Percentiles rank a stretch among this genome's conserved stretches.
Evolutionary conservation across 176 grass and related monocot genomes (phyloP).

Genomic region (Cenchrus purpureus): DNA sequence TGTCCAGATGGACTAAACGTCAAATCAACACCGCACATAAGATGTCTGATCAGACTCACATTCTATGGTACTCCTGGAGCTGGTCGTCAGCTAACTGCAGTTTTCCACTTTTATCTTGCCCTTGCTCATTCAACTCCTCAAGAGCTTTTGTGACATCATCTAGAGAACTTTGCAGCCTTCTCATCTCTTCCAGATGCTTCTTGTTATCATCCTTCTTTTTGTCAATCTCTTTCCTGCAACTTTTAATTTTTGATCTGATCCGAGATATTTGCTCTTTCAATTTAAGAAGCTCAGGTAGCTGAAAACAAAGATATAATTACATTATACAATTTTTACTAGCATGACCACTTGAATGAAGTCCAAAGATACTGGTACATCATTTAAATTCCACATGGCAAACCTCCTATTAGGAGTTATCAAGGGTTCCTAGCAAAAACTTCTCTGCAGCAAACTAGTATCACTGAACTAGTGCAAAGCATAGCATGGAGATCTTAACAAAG

Average conservation of each 20-base stretch:
- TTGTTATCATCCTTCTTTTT: conserved; percentile 94
- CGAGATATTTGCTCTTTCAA: conserved; percentile 93
- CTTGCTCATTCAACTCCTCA: conserved; percentile 69
- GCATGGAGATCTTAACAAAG: background rate
- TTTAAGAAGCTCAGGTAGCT: conserved; percentile 98
- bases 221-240: conserved; percentile 89
- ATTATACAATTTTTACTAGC: conserved; percentile 26
- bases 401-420: conserved; percentile 31
- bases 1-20: conserved; percentile 3
- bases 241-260: conserved; percentile 99
- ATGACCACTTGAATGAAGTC: conserved; percentile 11
- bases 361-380: background rate
- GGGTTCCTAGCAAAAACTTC: background rate
- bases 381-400: conserved; percentile 16
- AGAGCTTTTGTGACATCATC: conserved; percentile 74
- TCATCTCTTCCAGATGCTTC: conserved; percentile 76
- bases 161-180: conserved; percentile 73
- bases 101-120: conserved; percentile 69
- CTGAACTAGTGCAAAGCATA: too few relatives aligned
- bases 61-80: conserved; percentile 86
- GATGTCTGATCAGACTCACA: conserved; percentile 58
- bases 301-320: conserved; percentile 42
- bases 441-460: background rate
- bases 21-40: conserved; percentile 18
- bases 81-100: conserved; percentile 90